These are phyloP conservation scores for Podila clonocystis DNA, from an alignment of 192 early-diverging fungal species.

Conservation along the genomic window DNA sequence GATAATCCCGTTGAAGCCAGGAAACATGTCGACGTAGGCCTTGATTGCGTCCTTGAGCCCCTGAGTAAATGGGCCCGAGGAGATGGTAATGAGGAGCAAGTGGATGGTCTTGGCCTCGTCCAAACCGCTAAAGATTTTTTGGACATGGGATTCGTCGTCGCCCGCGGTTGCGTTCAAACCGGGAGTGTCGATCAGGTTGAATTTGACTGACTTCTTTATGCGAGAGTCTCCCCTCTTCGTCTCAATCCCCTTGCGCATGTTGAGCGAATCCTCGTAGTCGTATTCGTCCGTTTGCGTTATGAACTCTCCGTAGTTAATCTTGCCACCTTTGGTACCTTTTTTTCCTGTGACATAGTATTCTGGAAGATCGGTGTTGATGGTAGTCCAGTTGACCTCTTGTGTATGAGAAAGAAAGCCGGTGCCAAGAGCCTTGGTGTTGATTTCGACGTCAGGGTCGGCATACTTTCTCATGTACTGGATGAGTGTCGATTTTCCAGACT, in stretches of 20 bases:
- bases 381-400: no score
- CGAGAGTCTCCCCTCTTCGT: no score
- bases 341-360: background rate
- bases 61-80: background rate
- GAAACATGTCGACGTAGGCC: conserved; percentile 3
- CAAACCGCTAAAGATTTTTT: background rate
- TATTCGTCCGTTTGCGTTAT: background rate
- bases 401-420: no score
- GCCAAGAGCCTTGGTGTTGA: no score
- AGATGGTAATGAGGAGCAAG: background rate
- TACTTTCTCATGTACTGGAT: conserved; percentile 8
- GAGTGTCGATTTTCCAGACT: background rate
- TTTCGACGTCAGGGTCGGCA: background rate
- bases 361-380: no score
- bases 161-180: background rate
- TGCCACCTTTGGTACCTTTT: background rate
- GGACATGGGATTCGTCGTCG: background rate
- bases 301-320: background rate
- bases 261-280: conserved; percentile 1
- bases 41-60: conserved; percentile 3
- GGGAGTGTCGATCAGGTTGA: conserved; percentile 5
- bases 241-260: background rate
- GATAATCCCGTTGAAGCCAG: conserved; percentile 6
- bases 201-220: background rate
- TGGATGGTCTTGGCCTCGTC: background rate